phyloP scores from a whole-genome alignment of 345 rosid genomes.

The Isatis tinctoria region DNA sequence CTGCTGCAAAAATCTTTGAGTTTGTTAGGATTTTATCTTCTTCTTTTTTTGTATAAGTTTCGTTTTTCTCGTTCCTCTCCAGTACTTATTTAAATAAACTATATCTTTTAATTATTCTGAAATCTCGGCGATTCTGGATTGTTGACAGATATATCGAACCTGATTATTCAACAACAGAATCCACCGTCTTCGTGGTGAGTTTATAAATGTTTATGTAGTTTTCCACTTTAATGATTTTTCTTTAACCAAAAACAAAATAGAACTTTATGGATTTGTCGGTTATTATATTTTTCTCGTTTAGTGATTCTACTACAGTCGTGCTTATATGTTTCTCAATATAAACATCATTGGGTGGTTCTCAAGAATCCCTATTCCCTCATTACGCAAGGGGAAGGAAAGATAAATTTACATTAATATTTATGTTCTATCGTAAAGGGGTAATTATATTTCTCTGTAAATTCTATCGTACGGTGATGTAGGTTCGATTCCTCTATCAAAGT shows the following conservation, averaged over 20 bases:
- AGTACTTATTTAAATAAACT: neutral
- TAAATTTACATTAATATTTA: neutral
- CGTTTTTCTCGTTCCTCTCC: neutral
- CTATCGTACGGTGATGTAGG: neutral
- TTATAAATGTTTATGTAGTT: neutral
- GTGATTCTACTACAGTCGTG: no score
- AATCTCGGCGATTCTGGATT: neutral
- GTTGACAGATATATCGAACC: neutral
- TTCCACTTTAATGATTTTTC: neutral
- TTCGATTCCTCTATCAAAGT: neutral
- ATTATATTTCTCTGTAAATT: neutral
- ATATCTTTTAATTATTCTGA: neutral
- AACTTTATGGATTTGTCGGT: no score
- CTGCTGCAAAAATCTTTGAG: constrained; percentile 15
- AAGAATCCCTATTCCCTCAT: neutral
- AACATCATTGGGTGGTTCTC: neutral
- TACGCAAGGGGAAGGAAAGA: neutral
- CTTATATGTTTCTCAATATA: neutral
- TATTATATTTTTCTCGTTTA: no score
- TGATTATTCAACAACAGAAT: constrained; percentile 22
- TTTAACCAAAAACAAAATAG: neutral
- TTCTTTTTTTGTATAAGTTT: neutral
- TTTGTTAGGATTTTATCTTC: constrained; percentile 19
- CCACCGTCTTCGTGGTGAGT: constrained; percentile 18
- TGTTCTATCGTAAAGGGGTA: no score